Conservation (phyloP, 1,284 basidiomycete genomes). For the Leccinum huronense region DNA sequence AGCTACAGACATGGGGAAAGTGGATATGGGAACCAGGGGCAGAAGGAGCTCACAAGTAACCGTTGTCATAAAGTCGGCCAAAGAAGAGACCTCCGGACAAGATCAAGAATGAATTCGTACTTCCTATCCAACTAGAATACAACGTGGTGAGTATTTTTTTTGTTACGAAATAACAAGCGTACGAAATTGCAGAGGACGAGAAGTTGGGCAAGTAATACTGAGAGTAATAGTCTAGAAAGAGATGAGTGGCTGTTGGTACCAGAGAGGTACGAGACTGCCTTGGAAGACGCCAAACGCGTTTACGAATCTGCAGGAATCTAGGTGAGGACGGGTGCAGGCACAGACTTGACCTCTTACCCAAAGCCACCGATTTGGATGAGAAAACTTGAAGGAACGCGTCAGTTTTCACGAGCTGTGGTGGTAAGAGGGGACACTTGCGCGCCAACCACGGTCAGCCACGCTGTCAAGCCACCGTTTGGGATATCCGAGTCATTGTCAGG, state of each 20-base stretch:
- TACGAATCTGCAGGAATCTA: conserved; percentile 30
- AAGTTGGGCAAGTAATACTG: conserved; percentile 36
- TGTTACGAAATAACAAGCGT: conserved; percentile 1
- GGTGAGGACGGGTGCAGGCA: conserved; percentile 1
- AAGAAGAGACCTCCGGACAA: conserved; percentile 38
- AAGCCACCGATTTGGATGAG: conserved; percentile 37
- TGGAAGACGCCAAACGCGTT: conserved; percentile 45
- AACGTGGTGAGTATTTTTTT: background rate
- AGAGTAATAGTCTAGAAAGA: conserved; percentile 35
- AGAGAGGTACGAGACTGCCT: conserved; percentile 25
- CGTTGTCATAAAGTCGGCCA: conserved; percentile 38
- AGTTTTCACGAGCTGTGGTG: background rate
- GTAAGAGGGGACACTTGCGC: conserved; percentile 20
- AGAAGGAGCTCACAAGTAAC: conserved; percentile 34
- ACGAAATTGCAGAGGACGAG: conserved; percentile 40
- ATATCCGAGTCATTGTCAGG: conserved; percentile 5
- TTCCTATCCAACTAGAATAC: conserved; percentile 48
- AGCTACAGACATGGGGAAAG: conserved; percentile 9
- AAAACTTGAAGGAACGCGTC: conserved; percentile 21
- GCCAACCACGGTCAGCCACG: conserved; percentile 30
- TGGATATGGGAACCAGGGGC: background rate
- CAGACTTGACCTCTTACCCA: conserved; percentile 28
- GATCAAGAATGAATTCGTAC: conserved; percentile 42
- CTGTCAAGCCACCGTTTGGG: conserved; percentile 31
- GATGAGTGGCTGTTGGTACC: conserved; percentile 2